Percentiles rank a stretch among this genome's conserved stretches.
Conservation (phyloP, 371 early-diverging fungal genomes). For the Saksenaea oblongispora region DNA sequence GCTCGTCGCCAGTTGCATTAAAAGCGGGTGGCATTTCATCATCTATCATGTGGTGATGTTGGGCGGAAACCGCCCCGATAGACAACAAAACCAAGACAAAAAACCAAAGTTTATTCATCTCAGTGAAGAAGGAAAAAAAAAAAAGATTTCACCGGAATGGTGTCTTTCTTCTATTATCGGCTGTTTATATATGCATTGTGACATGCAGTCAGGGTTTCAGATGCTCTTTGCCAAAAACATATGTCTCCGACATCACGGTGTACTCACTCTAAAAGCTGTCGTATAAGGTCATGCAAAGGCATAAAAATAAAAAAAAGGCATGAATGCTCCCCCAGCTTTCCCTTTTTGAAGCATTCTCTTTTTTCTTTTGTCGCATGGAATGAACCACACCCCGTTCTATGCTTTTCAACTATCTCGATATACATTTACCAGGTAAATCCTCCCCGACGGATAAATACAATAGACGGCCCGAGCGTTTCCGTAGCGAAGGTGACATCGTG, state of each 20-base stretch:
- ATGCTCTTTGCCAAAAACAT: background rate
- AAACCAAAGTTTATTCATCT: slow-evolving; percentile 11
- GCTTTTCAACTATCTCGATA: slow-evolving; percentile 1
- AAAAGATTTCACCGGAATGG: background rate
- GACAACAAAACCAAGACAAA: slow-evolving; percentile 7
- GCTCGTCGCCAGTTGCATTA: slow-evolving; percentile 49
- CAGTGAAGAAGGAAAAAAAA: slow-evolving; percentile 2
- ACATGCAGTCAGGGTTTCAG: slow-evolving; percentile 1
- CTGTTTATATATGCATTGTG: slow-evolving; percentile 3
- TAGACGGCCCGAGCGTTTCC: slow-evolving; percentile 4
- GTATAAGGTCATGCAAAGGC: no score
- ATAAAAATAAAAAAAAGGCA: no score
- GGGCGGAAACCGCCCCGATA: slow-evolving; percentile 20
- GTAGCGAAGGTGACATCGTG: background rate
- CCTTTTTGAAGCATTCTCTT: no score
- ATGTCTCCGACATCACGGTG: background rate
- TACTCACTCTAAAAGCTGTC: background rate
- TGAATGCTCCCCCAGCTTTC: background rate
- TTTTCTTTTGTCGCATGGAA: no score
- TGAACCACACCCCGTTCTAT: no score
- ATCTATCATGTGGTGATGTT: slow-evolving; percentile 30
- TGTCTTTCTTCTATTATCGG: background rate
- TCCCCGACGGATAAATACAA: slow-evolving; percentile 1
- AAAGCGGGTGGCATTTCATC: slow-evolving; percentile 39
- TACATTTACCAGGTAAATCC: background rate